Conservation (phyloP, 306 rosid species). For the Delonix regia region DNA sequence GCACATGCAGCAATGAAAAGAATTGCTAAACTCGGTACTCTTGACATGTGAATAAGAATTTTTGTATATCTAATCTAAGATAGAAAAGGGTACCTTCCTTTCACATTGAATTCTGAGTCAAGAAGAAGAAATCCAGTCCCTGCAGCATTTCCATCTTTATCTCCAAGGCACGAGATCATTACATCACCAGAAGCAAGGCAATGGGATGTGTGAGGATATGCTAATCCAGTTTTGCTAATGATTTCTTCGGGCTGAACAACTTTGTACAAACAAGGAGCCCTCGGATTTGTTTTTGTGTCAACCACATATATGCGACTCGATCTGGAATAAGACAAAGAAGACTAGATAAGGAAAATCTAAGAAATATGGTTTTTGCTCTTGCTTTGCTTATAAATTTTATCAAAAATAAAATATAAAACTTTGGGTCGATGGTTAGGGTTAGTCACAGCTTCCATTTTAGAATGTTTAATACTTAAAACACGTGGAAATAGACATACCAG, state of each 20-base stretch:
- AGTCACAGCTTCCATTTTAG: no score
- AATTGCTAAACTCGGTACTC: background rate
- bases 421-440: no score
- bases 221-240: slow-evolving; percentile 64
- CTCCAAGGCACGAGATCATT: slow-evolving; percentile 75
- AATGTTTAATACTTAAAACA: no score
- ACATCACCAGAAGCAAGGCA: slow-evolving; percentile 82
- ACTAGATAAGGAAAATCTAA: background rate
- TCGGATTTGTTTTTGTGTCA: slow-evolving; percentile 64
- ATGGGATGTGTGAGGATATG: slow-evolving; percentile 77
- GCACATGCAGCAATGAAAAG: no score
- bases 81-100: slow-evolving; percentile 60
- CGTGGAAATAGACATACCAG: no score
- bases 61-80: no score
- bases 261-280: slow-evolving; percentile 22
- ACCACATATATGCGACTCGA: slow-evolving; percentile 75
- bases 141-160: slow-evolving; percentile 71
- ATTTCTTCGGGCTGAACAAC: slow-evolving; percentile 47
- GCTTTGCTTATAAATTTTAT: background rate
- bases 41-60: no score
- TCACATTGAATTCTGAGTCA: slow-evolving; percentile 73
- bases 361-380: background rate
- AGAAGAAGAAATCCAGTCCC: slow-evolving; percentile 88
- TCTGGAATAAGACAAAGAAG: slow-evolving; percentile 40
- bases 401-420: no score